Conservation (phyloP, 2,329 filamentous ascomycete genomes). For the Penicillium concentricum region DNA sequence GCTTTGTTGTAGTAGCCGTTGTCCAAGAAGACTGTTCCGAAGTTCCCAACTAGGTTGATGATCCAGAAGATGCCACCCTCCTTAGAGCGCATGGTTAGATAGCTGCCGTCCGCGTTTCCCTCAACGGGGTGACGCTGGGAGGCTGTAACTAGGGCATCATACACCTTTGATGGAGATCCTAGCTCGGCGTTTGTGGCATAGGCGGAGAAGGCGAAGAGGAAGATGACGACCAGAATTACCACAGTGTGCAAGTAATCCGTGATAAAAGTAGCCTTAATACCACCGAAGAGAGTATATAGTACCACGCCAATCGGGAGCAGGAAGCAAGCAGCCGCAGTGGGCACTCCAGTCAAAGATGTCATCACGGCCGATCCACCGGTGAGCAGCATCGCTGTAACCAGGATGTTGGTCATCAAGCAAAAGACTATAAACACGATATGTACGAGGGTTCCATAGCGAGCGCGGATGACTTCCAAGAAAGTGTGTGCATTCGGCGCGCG, state of each 20-base stretch:
- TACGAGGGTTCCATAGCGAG: constrained; percentile 70
- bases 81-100: constrained; percentile 79
- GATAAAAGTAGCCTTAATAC: constrained; percentile 83
- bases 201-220: constrained; percentile 78
- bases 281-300: constrained; percentile 71
- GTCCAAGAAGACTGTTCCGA: constrained; percentile 73
- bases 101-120: constrained; percentile 78
- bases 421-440: constrained; percentile 82
- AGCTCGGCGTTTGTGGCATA: constrained; percentile 72
- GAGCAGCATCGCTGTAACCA: constrained; percentile 85
- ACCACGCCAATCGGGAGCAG: constrained; percentile 78
- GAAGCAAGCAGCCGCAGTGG: constrained; percentile 79
- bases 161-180: constrained; percentile 74
- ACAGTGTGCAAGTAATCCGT: constrained; percentile 87
- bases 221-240: constrained; percentile 71
- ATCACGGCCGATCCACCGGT: constrained; percentile 79
- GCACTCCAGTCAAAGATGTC: constrained; percentile 68
- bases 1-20: constrained; percentile 92
- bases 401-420: constrained; percentile 77
- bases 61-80: constrained; percentile 88
- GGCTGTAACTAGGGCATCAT: constrained; percentile 71
- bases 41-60: constrained; percentile 72
- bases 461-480: constrained; percentile 78
- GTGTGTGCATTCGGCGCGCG: constrained; percentile 83
- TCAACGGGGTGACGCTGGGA: constrained; percentile 69